Conservation (phyloP, 2,329 filamentous ascomycete genomes). For the Cercospora sp. region DNA sequence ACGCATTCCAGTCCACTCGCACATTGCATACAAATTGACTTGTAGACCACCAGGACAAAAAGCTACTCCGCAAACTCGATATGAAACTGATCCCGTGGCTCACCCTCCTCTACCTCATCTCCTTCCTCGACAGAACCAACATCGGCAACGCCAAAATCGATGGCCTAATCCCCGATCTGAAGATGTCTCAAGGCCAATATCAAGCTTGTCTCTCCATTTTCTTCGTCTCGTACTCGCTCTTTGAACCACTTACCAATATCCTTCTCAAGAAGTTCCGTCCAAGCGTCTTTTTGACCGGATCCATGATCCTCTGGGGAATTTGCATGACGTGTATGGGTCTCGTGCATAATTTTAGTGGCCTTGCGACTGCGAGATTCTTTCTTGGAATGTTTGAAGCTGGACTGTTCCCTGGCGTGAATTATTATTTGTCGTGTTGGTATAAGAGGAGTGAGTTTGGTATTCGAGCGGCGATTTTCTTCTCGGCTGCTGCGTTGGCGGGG, state of each 20-base stretch:
- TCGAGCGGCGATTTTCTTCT: constrained; percentile 81
- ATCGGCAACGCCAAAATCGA: constrained; percentile 70
- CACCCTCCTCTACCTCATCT: constrained; percentile 70
- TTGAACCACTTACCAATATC: constrained; percentile 76
- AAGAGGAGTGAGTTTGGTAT: constrained; percentile 74
- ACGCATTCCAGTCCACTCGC: neutral
- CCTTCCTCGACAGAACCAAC: constrained; percentile 71
- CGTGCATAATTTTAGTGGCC: constrained; percentile 22
- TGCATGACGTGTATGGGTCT: constrained; percentile 54
- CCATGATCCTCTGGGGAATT: constrained; percentile 75
- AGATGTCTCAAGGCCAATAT: constrained; percentile 62
- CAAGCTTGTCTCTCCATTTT: constrained; percentile 78
- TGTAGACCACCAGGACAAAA: constrained; percentile 54
- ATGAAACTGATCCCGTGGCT: constrained; percentile 64
- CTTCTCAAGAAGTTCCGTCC: constrained; percentile 73
- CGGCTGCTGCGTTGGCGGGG: constrained; percentile 74
- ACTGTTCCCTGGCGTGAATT: constrained; percentile 65
- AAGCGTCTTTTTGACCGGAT: constrained; percentile 69
- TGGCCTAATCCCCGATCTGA: constrained; percentile 57
- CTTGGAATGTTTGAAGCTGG: constrained; percentile 72
- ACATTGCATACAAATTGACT: neutral
- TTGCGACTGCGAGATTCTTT: constrained; percentile 49
- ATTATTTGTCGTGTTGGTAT: constrained; percentile 84
- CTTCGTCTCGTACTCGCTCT: constrained; percentile 80
- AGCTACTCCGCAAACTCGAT: constrained; percentile 63